Conservation (phyloP, 805 yeast genomes). For the Cyberlindnera euphorbiae region DNA sequence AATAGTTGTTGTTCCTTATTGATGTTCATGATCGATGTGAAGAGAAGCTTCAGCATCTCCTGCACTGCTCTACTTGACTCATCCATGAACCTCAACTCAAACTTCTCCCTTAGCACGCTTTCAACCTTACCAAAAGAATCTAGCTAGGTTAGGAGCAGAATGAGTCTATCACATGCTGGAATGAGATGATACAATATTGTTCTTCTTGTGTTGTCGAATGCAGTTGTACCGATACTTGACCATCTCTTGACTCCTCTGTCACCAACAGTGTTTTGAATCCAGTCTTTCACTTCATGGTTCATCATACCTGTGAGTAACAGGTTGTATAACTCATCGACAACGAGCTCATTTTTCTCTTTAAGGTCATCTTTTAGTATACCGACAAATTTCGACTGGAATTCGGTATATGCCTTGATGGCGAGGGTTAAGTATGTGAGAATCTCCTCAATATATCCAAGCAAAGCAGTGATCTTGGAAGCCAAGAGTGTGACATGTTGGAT, state of each 20-base stretch:
- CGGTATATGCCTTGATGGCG: conserved; percentile 34
- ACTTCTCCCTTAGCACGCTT: not conserved
- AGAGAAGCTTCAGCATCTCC: conserved; percentile 28
- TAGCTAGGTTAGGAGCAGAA: conserved; percentile 41
- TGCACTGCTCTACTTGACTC: conserved; percentile 14
- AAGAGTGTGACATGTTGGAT: conserved; percentile 15
- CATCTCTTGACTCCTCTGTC: conserved; percentile 60
- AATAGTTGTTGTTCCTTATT: conserved; percentile 44
- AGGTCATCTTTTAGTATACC: conserved; percentile 34
- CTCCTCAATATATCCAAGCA: conserved; percentile 32
- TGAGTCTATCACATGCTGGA: conserved; percentile 51
- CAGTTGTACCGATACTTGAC: conserved; percentile 42
- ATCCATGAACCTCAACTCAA: conserved; percentile 8
- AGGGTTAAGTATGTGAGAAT: conserved; percentile 25
- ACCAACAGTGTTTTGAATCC: conserved; percentile 62
- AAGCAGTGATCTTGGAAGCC: conserved; percentile 21
- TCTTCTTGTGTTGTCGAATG: conserved; percentile 47
- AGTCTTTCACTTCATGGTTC: conserved; percentile 45
- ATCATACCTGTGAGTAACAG: conserved; percentile 51
- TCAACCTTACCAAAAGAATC: conserved; percentile 36
- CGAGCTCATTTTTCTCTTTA: conserved; percentile 21
- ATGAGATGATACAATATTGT: conserved; percentile 44
- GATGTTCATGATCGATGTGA: conserved; percentile 35
- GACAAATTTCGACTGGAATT: conserved; percentile 32
- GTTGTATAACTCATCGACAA: conserved; percentile 40